Evolutionary conservation across 225 moss, liverwort and hornwort genomes (phyloP).

Genomic region (Ulota crispa): DNA sequence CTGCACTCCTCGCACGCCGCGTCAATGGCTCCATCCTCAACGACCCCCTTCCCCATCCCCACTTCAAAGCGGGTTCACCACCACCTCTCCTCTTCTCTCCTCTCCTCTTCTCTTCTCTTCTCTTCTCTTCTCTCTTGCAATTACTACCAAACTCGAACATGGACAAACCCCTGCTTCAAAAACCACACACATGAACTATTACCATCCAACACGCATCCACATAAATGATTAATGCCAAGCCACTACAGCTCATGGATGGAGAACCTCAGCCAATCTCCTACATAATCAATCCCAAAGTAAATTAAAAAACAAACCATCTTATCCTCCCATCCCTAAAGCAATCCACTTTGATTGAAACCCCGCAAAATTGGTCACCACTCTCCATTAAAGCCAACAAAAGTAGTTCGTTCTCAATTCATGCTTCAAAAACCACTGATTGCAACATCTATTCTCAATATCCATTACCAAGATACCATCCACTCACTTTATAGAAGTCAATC

Average conservation of each 20-base stretch:
- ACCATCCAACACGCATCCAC: not conserved
- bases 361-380: not conserved
- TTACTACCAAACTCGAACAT: not conserved
- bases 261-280: not conserved
- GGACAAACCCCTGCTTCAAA: not conserved
- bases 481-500: not conserved
- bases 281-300: not conserved
- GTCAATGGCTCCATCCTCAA: conserved; percentile 16
- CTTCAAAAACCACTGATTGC: not conserved
- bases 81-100: not conserved
- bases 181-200: not conserved
- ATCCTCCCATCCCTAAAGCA: not conserved
- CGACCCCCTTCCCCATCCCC: conserved; percentile 30
- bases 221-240: not conserved
- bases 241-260: not conserved
- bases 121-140: not conserved
- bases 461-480: not conserved
- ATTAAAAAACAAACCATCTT: not conserved
- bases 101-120: not conserved
- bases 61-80: not conserved
- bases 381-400: not conserved
- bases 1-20: conserved; percentile 40
- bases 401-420: not conserved
- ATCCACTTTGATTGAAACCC: not conserved
- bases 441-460: not conserved